Evolutionary conservation across 2,329 filamentous ascomycete genomes (phyloP).

Genomic region (Pyrenophora tritici-repentis): DNA sequence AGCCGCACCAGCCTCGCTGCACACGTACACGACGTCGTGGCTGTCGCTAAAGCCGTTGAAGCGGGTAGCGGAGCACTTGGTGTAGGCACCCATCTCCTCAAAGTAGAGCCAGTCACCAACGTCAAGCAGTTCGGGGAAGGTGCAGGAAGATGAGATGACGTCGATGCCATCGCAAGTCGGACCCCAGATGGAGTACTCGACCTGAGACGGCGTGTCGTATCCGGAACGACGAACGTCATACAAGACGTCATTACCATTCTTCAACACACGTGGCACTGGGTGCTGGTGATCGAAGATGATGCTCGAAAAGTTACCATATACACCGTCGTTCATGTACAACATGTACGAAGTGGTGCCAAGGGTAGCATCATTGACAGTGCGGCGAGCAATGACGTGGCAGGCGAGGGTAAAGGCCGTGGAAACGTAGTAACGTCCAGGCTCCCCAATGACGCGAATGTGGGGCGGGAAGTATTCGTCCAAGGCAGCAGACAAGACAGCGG

Average conservation of each 20-base stretch:
- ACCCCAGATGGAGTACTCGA: conserved; percentile 96
- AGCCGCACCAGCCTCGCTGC: conserved; percentile 84
- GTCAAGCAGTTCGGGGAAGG: conserved; percentile 76
- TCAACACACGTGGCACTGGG: conserved; percentile 81
- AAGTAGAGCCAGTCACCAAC: conserved; percentile 99
- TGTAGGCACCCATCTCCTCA: conserved; percentile 98
- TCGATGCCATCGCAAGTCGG: conserved; percentile 98
- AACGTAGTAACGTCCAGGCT: conserved; percentile 96
- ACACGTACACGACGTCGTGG: conserved; percentile 93
- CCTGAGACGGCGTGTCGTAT: conserved; percentile 56
- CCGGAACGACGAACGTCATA: conserved; percentile 53
- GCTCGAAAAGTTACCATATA: conserved; percentile 98
- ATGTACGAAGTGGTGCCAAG: conserved; percentile 78
- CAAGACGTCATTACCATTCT: conserved; percentile 61
- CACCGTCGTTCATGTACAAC: conserved; percentile 96
- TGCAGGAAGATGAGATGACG: conserved; percentile 82
- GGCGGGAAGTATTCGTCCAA: conserved; percentile 88
- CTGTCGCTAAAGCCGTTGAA: conserved; percentile 97
- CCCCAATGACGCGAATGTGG: conserved; percentile 84
- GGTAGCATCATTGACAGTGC: conserved; percentile 76
- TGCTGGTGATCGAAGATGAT: conserved; percentile 99
- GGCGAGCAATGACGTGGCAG: conserved; percentile 93
- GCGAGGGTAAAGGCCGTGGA: conserved; percentile 91
- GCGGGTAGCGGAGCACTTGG: conserved; percentile 93
- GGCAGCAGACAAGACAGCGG: conserved; percentile 75